Evolutionary conservation across 2,329 filamentous ascomycete species (phyloP).

Genomic region (Paraphaeosphaeria minitans): DNA sequence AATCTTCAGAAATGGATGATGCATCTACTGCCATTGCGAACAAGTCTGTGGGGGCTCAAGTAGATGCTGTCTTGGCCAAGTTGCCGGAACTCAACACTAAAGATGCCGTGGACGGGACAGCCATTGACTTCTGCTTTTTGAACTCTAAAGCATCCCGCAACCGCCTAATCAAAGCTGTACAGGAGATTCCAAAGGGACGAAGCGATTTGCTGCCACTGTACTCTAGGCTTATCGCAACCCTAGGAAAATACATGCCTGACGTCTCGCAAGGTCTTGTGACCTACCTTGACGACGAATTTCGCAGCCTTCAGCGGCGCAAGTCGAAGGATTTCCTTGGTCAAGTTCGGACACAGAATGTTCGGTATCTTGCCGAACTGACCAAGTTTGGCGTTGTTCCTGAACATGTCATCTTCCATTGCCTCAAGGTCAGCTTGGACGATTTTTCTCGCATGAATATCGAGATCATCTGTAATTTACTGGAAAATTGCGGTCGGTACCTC

Average conservation of each 20-base stretch:
- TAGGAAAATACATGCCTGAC: conserved; percentile 92
- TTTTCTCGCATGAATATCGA: conserved; percentile 99
- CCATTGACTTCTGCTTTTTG: conserved; percentile 95
- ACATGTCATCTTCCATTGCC: conserved; percentile 97
- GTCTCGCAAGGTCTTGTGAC: conserved; percentile 89
- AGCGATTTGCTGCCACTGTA: conserved; percentile 90
- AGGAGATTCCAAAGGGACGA: conserved; percentile 92
- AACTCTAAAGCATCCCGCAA: conserved; percentile 99
- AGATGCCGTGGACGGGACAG: conserved; percentile 87
- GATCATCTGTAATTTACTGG: conserved; percentile 92
- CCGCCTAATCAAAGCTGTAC: conserved; percentile 86
- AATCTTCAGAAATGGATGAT: conserved; percentile 70
- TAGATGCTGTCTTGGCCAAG: conserved; percentile 84
- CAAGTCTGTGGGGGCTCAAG: conserved; percentile 96
- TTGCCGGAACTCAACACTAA: conserved; percentile 93
- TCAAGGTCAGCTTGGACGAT: conserved; percentile 96
- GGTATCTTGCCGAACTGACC: conserved; percentile 96
- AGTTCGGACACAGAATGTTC: conserved; percentile 89
- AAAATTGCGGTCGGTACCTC: conserved; percentile 94
- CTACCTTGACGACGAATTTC: conserved; percentile 94
- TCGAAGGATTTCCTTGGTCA: conserved; percentile 97
- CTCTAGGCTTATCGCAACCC: conserved; percentile 88
- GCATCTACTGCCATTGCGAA: conserved; percentile 94
- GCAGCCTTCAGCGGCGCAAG: conserved; percentile 93
- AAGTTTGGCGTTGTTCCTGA: conserved; percentile 98